Evolutionary conservation across 164 flowering plant genomes (phyloP), one percentile per base, ranked within the genome.

Genomic region (Nymphaea colorata): DNA sequence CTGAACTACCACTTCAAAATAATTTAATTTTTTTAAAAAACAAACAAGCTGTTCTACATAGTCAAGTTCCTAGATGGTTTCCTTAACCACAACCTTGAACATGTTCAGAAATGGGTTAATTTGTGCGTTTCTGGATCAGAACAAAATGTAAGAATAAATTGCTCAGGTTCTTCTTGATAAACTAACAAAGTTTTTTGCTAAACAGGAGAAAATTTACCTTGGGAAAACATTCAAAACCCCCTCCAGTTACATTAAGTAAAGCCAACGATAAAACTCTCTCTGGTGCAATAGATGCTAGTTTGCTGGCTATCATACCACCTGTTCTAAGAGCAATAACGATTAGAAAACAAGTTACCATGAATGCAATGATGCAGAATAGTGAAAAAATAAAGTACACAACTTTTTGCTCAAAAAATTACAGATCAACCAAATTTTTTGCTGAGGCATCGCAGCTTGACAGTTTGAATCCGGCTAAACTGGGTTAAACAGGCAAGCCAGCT

Each of bases 251-350:
- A 81, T 92, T 92, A 42, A 92, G 82, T 43, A 95, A 83, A 12
- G 97, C 96, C 80, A 95, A 80, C 11, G 99, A 90, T 42, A 80
- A 76, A 73, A 92, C 73, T 80, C 99, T 82, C 4, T 85, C 79
- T 10, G 98, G 97, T 62, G 76, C 96, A 82, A 86, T 82, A 6
- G 97, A 85, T 11, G 97, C 98, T 76, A 95, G 72, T 68, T 95
- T 95, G 83, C 91, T 87, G 69, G 96, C 86, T 79, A 88, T 90
- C 98, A 95, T 95, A 75, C 85, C 96, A 64, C 99, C 98, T 95
- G 83, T 76, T 76, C 36, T 41, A 5, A 66, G 71, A 68, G 47
- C 64, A 66, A 14, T 5, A 43, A 64, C 59, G 55, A 53, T n/a
- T 10, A 42, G 18, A 59, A 72, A 57, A 51, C 57, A 51, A 51